These are phyloP conservation scores for Paracorniculantispora psalliotae DNA, from an alignment of 2,329 filamentous ascomycete genomes.

Conservation along the genomic window DNA sequence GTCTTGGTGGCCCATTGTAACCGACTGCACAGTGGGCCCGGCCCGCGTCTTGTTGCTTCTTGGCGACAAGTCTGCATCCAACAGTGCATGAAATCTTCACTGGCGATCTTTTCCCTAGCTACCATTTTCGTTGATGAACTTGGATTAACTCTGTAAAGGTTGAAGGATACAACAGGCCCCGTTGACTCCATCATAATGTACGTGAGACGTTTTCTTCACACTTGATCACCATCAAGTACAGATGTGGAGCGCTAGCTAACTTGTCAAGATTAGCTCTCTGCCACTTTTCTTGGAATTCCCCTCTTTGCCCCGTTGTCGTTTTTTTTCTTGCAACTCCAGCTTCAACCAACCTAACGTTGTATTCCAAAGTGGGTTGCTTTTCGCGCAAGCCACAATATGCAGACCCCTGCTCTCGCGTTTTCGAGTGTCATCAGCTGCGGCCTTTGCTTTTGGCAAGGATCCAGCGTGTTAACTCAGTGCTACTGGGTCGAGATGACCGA, in stretches of 20 bases:
- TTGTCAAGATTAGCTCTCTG: neutral
- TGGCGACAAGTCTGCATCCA: neutral
- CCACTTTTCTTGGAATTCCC: neutral
- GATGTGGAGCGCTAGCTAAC: neutral
- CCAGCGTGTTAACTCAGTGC: neutral
- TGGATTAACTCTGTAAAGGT: no score
- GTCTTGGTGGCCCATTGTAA: neutral
- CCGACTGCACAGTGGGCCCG: neutral
- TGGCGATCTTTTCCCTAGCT: neutral
- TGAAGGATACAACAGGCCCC: no score
- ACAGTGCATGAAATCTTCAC: neutral
- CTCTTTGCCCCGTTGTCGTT: neutral
- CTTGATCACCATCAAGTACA: neutral
- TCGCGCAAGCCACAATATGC: neutral
- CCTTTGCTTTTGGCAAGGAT: neutral
- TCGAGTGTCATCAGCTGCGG: neutral
- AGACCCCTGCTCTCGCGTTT: neutral
- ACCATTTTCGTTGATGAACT: neutral
- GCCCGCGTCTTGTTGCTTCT: neutral
- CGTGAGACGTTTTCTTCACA: neutral
- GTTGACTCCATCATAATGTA: no score
- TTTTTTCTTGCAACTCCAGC: no score
- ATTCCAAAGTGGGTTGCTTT: neutral
- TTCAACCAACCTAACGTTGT: neutral
- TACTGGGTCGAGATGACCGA: neutral